Conservation (phyloP, 345 rosid species). For the Leavenworthia alabamica region DNA sequence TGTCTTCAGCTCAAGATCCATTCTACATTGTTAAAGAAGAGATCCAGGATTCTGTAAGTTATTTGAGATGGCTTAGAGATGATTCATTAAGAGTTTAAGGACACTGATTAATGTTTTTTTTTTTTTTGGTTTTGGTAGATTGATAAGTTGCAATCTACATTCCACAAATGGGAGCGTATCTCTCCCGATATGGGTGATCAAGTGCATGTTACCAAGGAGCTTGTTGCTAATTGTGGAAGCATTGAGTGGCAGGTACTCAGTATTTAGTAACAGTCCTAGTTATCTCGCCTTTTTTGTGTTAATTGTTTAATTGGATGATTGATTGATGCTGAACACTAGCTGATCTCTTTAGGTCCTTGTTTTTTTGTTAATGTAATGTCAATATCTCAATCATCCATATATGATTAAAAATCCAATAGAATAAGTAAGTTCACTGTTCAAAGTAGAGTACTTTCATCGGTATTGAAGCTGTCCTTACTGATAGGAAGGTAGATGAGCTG, state of each 20-base stretch:
- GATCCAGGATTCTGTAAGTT: constrained; percentile 92
- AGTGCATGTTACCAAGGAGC: constrained; percentile 56
- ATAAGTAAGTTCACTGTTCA: not conserved
- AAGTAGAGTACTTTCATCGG: constrained; percentile 24
- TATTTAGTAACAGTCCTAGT: not conserved
- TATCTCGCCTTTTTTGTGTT: not conserved
- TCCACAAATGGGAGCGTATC: constrained; percentile 82
- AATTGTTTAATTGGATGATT: constrained; percentile 1
- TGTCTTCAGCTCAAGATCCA: constrained; percentile 99
- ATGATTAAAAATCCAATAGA: not conserved
- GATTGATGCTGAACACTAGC: no score
- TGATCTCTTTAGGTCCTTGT: no score
- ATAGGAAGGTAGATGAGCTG: constrained; percentile 96
- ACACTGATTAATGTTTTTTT: not conserved
- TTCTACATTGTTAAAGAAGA: constrained; percentile 97
- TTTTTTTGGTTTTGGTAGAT: constrained; percentile 38
- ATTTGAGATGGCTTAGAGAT: not conserved
- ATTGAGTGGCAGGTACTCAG: constrained; percentile 90
- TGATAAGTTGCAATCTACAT: constrained; percentile 77
- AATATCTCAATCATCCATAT: not conserved
- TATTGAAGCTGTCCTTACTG: constrained; percentile 49
- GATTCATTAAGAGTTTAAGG: not conserved
- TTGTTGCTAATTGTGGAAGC: constrained; percentile 76
- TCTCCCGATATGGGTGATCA: constrained; percentile 57
- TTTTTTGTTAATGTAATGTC: no score